Base-by-base conservation (phyloP, 495 filamentous ascomycete species). In the Aspergillus baeticus region DNA sequence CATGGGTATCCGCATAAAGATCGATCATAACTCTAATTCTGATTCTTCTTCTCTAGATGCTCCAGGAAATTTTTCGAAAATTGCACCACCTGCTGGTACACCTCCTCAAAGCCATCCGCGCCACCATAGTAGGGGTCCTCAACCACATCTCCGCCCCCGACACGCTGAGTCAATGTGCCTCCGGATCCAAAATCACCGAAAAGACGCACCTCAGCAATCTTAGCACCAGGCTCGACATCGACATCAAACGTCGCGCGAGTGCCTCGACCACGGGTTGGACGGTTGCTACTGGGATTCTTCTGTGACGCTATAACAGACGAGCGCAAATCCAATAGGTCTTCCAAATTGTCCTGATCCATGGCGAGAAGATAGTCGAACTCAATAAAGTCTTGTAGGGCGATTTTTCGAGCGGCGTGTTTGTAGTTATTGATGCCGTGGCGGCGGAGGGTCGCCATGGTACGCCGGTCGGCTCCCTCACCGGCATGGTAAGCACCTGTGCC, bases 81-180 rank as follows among this genome's bases (percentile, higher is more conserved):
- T 51, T 88, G 77, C 34, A 80, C 73, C 46, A 87, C 84, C 74
- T 97, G 94, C 69, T 92, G 84, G 68, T 88, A 96, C 26, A 92
- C 90, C 63, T 82, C 83, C 58, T 90, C 87, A 64, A 98, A 98
- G 5, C 91, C 91, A 55, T 91, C 80, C 4, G 76, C 77, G 6
- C 82, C 91, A 8, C 90, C 91, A 73, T 98, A 97, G 66, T 98
- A 98, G 8, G 94, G 94, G 65, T 98, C 94, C 57, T 81, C 75
- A n/a, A 97, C 86, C 37, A 86, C 81, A 65, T 94, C 85, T 33
- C 87, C 87, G 1, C 80, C 81, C 10, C 81, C 86, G 29, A 86
- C 78, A 58, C 76, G 91, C 63, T 93, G 90, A 56, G 81, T 76
- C 49, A 97, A 77, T 57, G 81, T 78, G 41, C 92, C 86, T 42